Base-by-base conservation (phyloP, 345 rosid genomes). In the Pistacia vera region DNA sequence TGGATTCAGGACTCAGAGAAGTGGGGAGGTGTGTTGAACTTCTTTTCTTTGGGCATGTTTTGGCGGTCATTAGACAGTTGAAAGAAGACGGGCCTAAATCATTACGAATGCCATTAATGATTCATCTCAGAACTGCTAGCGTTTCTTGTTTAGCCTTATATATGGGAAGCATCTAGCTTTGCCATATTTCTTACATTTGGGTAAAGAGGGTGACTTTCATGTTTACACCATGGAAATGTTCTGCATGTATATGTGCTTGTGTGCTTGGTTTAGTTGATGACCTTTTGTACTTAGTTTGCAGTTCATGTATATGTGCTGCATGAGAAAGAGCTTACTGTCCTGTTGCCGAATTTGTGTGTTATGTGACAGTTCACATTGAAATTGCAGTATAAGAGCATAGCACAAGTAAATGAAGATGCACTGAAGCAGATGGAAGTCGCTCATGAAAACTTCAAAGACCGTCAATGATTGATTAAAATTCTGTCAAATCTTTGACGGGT, bases 1-100 rank as follows among this genome's bases (percentile, higher is more conserved):
- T 96, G 99, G 99, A 96, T 96, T 85, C 94, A 84, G 78, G 89
- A 91, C 79, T 81, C 95, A 0, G 95, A 92, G 78, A 96, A 96
- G 79, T 96, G 98, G 98, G 99, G 98, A 92, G 98, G 99, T 96
- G 75, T 63, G 83, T 71, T 63, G 28, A 70, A 56, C 51, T 61
- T 71, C 18, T 73, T 49, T 77, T 74, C 35, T 30, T 49, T 46
- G 28, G 62, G 66, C 66, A 75, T 67, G 35, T 11, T 59, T 66
- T 77, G 35, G 48, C 35, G 17, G 28, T 11, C 6, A 30, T n/a
- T 38, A 22, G 41, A 71, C 65, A 13, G 41, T 44, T 11, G 44
- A 63, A 5, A 58, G 33, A 48, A 17, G 41, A 44, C 18, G 60
- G 18, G 57, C 18, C 44, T 30, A 17, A 30, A 73, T 49, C 30